A percentile compares a stretch with the other conserved stretches of the same genome.
phyloP scores from a whole-genome alignment of 1,139 yeast genomes.

The Candida sanyaensis region DNA sequence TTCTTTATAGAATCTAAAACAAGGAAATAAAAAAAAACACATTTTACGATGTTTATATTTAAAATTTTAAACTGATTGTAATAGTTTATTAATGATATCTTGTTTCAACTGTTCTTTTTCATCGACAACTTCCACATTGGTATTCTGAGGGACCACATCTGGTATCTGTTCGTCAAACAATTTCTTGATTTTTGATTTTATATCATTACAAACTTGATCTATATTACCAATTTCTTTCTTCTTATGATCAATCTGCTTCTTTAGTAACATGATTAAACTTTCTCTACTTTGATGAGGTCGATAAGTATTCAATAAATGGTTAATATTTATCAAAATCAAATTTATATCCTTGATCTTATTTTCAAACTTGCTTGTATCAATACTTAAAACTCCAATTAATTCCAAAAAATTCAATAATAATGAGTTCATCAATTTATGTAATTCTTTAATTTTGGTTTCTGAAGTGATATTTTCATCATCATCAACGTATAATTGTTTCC shows the following conservation, averaged over 20 bases:
- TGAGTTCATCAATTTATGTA: slow-evolving; percentile 70
- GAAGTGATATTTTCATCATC: slow-evolving; percentile 49
- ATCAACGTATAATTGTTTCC: slow-evolving; percentile 61
- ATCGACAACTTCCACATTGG: slow-evolving; percentile 5
- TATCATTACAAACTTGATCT: slow-evolving; percentile 45
- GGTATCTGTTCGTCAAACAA: slow-evolving; percentile 20
- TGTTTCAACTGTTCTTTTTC: slow-evolving; percentile 11
- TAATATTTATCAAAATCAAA: slow-evolving; percentile 76
- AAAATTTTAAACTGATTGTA: slow-evolving; percentile 13
- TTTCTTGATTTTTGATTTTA: slow-evolving; percentile 39
- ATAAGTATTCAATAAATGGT: slow-evolving; percentile 80
- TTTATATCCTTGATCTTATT: slow-evolving; percentile 70
- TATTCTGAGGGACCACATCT: neutral
- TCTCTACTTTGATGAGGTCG: slow-evolving; percentile 90
- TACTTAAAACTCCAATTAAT: slow-evolving; percentile 68
- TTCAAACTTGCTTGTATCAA: slow-evolving; percentile 67
- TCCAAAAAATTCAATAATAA: slow-evolving; percentile 72
- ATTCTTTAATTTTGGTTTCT: slow-evolving; percentile 59
- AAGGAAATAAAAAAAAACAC: neutral
- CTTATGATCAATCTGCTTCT: slow-evolving; percentile 60
- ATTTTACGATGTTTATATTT: neutral
- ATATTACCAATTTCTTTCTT: slow-evolving; percentile 53
- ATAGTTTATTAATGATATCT: slow-evolving; percentile 17
- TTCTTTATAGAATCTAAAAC: neutral
- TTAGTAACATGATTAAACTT: slow-evolving; percentile 68